Percentiles rank a stretch among this genome's conserved stretches.
phyloP scores from a whole-genome alignment of 2,329 filamentous ascomycete species.

The Trichoderma polysporum region DNA sequence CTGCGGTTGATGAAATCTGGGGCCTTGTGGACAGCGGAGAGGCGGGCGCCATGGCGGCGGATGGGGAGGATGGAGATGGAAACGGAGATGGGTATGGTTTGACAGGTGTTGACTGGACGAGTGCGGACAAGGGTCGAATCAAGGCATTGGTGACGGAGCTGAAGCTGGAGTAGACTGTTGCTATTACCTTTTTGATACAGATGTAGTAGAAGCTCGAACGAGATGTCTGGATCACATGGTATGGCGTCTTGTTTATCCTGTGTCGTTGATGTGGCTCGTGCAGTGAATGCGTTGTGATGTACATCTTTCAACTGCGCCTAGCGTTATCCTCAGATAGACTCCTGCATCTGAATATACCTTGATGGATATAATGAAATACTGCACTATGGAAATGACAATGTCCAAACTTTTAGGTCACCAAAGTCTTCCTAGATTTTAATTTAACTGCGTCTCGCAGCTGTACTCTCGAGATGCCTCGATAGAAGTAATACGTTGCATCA shows the following conservation, averaged over 20 bases:
- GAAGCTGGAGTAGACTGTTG: conserved; percentile 36
- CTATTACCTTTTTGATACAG: too few species aligned
- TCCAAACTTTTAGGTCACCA: too few species aligned
- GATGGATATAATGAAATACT: not conserved
- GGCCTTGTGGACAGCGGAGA: conserved; percentile 38
- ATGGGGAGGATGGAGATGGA: conserved; percentile 12
- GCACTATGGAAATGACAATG: not conserved
- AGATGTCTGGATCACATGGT: too few species aligned
- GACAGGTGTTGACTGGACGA: conserved; percentile 58
- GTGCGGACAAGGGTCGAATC: conserved; percentile 49
- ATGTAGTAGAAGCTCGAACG: not conserved
- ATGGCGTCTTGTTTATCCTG: not conserved
- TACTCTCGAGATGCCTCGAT: too few species aligned
- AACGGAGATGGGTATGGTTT: conserved; percentile 38
- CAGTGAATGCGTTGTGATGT: not conserved
- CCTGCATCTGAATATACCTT: not conserved
- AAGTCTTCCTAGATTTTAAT: too few species aligned
- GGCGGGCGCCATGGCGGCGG: not conserved
- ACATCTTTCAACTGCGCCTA: not conserved
- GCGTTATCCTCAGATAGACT: not conserved
- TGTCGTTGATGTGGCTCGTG: not conserved
- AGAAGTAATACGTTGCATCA: too few species aligned
- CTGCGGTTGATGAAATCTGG: conserved; percentile 63
- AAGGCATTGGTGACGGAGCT: conserved; percentile 45
- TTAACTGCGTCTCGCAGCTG: too few species aligned